Evolutionary conservation across 768 basidiomycete species (phyloP).

Genomic region (Tubosaeta sp.): DNA sequence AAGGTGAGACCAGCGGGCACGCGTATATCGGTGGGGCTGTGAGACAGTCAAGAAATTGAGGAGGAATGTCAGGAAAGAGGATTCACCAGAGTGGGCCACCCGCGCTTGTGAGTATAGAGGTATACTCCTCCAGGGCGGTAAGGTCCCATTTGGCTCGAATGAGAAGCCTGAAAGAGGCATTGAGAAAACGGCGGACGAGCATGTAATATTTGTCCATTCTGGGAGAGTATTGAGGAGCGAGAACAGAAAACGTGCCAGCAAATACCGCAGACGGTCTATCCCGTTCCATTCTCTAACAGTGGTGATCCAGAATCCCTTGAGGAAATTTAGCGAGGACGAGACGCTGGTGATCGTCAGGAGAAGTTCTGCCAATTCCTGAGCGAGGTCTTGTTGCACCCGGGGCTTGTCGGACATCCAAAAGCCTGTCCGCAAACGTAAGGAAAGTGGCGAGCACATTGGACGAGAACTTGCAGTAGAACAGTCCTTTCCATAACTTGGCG

Average conservation of each 20-base stretch:
- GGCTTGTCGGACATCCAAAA: conserved; percentile 99
- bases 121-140: conserved; percentile 54
- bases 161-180: conserved; percentile 80
- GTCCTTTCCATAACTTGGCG: conserved; percentile 94
- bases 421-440: conserved; percentile 43
- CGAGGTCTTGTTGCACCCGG: conserved; percentile 88
- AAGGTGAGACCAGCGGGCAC: conserved; percentile 77
- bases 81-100: conserved; percentile 85
- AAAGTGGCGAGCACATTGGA: not conserved
- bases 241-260: not conserved
- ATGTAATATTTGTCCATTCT: conserved; percentile 98
- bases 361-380: conserved; percentile 79
- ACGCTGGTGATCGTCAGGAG: conserved; percentile 61
- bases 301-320: conserved; percentile 88
- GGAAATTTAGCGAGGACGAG: conserved; percentile 63
- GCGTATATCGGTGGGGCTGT: conserved; percentile 63
- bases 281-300: conserved; percentile 92
- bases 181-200: conserved; percentile 85
- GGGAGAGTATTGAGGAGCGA: conserved; percentile 4
- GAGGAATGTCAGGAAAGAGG: not conserved
- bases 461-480: conserved; percentile 80
- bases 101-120: conserved; percentile 55
- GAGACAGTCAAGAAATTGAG: conserved; percentile 2
- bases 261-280: conserved; percentile 84
- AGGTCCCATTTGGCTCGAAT: conserved; percentile 66